A percentile compares a stretch with the other conserved stretches of the same genome.
Conservation (phyloP, 2,329 filamentous ascomycete genomes). For the Diatrype stigma region DNA sequence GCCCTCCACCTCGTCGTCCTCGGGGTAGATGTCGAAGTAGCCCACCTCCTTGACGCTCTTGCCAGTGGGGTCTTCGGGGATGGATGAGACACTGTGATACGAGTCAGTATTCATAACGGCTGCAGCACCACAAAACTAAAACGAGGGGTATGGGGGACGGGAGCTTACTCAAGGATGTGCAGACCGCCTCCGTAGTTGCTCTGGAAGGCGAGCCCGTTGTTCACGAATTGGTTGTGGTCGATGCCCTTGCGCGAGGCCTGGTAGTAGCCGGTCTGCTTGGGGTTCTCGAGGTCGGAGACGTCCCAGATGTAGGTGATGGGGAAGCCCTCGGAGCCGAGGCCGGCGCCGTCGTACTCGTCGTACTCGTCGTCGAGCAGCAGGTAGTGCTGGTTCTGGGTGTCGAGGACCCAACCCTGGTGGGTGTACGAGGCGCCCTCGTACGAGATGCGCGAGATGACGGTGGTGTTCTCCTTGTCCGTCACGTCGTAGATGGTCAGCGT, state of each 20-base stretch:
- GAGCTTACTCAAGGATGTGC: slow-evolving; percentile 23
- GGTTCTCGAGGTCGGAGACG: slow-evolving; percentile 34
- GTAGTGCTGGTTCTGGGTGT: slow-evolving; percentile 30
- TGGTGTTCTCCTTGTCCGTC: slow-evolving; percentile 38
- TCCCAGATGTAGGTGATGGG: slow-evolving; percentile 46
- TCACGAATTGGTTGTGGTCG: slow-evolving; percentile 41
- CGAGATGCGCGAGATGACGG: slow-evolving; percentile 45
- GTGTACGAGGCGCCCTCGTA: slow-evolving; percentile 52
- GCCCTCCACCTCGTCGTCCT: slow-evolving; percentile 36
- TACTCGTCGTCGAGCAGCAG: slow-evolving; percentile 46
- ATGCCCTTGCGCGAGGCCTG: slow-evolving; percentile 33
- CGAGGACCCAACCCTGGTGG: slow-evolving; percentile 49
- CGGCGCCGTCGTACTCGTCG: slow-evolving; percentile 38
- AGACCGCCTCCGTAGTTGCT: slow-evolving; percentile 41
- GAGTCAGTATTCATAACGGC: not conserved
- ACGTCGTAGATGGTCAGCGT: slow-evolving; percentile 47
- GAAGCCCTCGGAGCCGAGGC: slow-evolving; percentile 30
- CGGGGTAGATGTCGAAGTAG: slow-evolving; percentile 42
- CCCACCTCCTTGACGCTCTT: slow-evolving; percentile 31
- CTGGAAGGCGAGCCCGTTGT: slow-evolving; percentile 36
- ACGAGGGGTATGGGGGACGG: not conserved
- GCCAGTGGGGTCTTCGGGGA: slow-evolving; percentile 26
- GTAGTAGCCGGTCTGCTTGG: slow-evolving; percentile 37
- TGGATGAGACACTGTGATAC: slow-evolving; percentile 21
- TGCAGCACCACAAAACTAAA: not conserved